Percentiles rank a stretch among this genome's conserved stretches.
phyloP scores from a whole-genome alignment of 1,284 basidiomycete genomes.

The Pyrrhoderma lamaoense region DNA sequence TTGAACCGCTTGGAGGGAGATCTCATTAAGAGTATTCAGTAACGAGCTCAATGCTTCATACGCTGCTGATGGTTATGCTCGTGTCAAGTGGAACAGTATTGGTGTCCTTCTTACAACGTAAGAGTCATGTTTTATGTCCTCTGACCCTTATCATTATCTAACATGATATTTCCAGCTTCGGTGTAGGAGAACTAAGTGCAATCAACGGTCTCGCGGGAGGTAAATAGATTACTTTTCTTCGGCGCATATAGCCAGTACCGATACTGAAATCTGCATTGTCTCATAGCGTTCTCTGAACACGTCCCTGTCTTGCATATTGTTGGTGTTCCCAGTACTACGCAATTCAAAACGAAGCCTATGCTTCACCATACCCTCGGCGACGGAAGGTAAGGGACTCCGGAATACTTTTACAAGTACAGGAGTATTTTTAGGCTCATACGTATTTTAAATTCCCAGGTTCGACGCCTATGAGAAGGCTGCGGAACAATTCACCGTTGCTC shows the following conservation, averaged over 20 bases:
- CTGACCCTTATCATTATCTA: background rate
- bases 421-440: slow-evolving; percentile 6
- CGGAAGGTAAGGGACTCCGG: slow-evolving; percentile 45
- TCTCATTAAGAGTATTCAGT: slow-evolving; percentile 30
- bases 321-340: slow-evolving; percentile 72
- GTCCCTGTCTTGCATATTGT: slow-evolving; percentile 91
- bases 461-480: slow-evolving; percentile 77
- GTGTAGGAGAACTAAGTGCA: slow-evolving; percentile 84
- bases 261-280: background rate
- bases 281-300: slow-evolving; percentile 73
- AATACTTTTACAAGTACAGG: too few species aligned
- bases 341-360: slow-evolving; percentile 63
- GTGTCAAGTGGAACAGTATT: slow-evolving; percentile 67
- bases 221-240: slow-evolving; percentile 21
- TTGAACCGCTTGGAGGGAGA: background rate
- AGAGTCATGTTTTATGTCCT: slow-evolving; percentile 16
- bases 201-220: slow-evolving; percentile 76
- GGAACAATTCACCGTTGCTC: slow-evolving; percentile 67
- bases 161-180: slow-evolving; percentile 57
- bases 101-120: slow-evolving; percentile 77
- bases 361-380: slow-evolving; percentile 87
- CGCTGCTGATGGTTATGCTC: slow-evolving; percentile 92
- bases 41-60: slow-evolving; percentile 87
- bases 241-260: background rate
- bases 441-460: slow-evolving; percentile 36